Percentiles rank a stretch among this genome's conserved stretches.
Evolutionary conservation across 495 filamentous ascomycete species (phyloP).

Genomic region (Tirmania nivea): DNA sequence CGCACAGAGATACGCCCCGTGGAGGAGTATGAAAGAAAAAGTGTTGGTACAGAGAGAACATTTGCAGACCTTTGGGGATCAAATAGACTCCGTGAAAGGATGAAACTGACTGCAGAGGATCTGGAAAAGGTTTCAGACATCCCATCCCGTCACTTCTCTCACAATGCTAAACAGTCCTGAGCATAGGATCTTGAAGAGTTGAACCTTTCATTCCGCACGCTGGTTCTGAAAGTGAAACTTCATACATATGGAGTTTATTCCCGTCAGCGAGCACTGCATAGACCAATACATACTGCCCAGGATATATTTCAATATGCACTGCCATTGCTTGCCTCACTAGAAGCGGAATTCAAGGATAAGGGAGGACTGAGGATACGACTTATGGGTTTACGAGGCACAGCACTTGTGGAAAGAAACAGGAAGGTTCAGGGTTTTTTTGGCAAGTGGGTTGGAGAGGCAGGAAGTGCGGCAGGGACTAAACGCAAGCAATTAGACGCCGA

Average conservation of each 20-base stretch:
- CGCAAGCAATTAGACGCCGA: slow-evolving; percentile 13
- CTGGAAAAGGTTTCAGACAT: slow-evolving; percentile 48
- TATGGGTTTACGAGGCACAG: slow-evolving; percentile 72
- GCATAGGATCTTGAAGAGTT: not conserved
- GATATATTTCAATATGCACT: slow-evolving; percentile 65
- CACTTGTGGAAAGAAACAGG: slow-evolving; percentile 60
- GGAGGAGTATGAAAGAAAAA: slow-evolving; percentile 80
- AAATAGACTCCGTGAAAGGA: slow-evolving; percentile 47
- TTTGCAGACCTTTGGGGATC: slow-evolving; percentile 61
- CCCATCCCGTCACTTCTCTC: not conserved
- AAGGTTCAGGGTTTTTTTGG: slow-evolving; percentile 44
- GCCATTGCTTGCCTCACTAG: slow-evolving; percentile 67
- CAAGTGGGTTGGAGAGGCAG: slow-evolving; percentile 9
- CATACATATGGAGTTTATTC: slow-evolving; percentile 85
- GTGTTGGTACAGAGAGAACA: slow-evolving; percentile 81
- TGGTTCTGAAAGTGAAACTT: slow-evolving; percentile 81
- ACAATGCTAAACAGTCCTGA: not conserved
- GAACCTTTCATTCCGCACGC: slow-evolving; percentile 29
- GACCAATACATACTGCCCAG: slow-evolving; percentile 46
- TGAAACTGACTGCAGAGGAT: slow-evolving; percentile 61
- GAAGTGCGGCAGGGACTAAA: slow-evolving; percentile 6
- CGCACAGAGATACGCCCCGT: slow-evolving; percentile 72
- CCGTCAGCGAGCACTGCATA: slow-evolving; percentile 51
- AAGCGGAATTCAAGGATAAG: slow-evolving; percentile 49
- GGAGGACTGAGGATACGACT: slow-evolving; percentile 52